A percentile compares a stretch with the other conserved stretches of the same genome.
phyloP scores from a whole-genome alignment of 257 asterid genomes.

The Asclepias syriaca region DNA sequence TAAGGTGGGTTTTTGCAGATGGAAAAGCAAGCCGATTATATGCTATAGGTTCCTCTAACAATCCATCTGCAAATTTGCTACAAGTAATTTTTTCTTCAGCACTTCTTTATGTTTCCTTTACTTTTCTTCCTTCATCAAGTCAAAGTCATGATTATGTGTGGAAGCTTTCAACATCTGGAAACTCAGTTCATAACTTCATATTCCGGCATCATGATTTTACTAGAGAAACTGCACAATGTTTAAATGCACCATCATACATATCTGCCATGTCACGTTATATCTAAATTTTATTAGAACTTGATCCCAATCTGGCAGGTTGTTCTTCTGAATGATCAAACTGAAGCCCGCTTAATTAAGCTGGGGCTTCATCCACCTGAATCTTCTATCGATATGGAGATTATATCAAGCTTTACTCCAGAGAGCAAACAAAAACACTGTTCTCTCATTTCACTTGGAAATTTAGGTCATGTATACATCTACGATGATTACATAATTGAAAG shows the following conservation, averaged over 20 bases:
- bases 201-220: neutral
- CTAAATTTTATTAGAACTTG: neutral
- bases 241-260: neutral
- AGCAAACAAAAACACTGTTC: constrained; percentile 43
- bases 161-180: neutral
- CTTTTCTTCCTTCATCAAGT: neutral
- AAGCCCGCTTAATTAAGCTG: constrained; percentile 70
- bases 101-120: neutral
- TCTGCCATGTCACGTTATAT: neutral
- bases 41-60: constrained; percentile 63
- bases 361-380: constrained; percentile 65
- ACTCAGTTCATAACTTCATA: neutral
- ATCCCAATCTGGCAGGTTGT: constrained; percentile 60
- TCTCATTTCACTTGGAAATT: constrained; percentile 69
- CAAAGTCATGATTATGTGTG: constrained; percentile 1
- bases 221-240: neutral
- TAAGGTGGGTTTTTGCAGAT: constrained; percentile 63
- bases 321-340: constrained; percentile 68
- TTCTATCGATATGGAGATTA: constrained; percentile 57
- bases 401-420: constrained; percentile 46
- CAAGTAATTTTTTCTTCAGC: constrained; percentile 44
- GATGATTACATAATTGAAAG: constrained; percentile 68
- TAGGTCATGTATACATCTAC: constrained; percentile 53
- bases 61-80: constrained; percentile 46
- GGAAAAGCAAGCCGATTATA: constrained; percentile 83